Conservation (phyloP, 2,329 filamentous ascomycete species). For the Penicillium glabrum region DNA sequence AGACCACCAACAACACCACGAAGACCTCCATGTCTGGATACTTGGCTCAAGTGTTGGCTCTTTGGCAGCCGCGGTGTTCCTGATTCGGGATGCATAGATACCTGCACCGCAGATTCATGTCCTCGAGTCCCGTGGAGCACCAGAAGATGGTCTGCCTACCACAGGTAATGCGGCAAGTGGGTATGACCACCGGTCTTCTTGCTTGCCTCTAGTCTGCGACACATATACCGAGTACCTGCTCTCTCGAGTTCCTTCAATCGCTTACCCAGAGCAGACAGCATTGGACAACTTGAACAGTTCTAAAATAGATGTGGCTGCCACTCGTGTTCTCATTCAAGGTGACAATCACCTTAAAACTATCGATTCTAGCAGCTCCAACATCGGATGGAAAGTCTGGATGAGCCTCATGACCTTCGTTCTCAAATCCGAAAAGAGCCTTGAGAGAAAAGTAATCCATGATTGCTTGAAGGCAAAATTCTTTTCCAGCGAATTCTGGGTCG, state of each 20-base stretch:
- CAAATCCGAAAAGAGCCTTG: constrained; percentile 21
- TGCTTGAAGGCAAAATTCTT: constrained; percentile 23
- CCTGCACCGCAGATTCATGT: constrained; percentile 4
- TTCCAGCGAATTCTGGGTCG: constrained; percentile 27
- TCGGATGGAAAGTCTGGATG: background rate
- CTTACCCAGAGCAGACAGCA: constrained; percentile 8
- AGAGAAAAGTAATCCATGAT: constrained; percentile 30
- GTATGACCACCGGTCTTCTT: constrained; percentile 37
- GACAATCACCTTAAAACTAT: background rate
- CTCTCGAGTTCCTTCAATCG: constrained; percentile 29
- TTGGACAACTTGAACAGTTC: constrained; percentile 3
- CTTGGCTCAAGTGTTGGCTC: constrained; percentile 6
- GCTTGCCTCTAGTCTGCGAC: constrained; percentile 36
- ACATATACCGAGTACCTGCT: constrained; percentile 36
- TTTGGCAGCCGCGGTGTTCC: background rate
- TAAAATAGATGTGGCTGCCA: constrained; percentile 2
- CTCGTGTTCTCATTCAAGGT: constrained; percentile 12
- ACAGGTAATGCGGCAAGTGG: constrained; percentile 31
- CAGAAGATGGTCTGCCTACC: constrained; percentile 8
- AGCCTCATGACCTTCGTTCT: background rate
- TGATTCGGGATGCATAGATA: constrained; percentile 2
- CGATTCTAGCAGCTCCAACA: background rate
- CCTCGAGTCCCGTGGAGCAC: background rate
- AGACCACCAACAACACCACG: background rate
- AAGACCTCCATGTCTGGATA: constrained; percentile 35